Evolutionary conservation across 2,329 filamentous ascomycete species (phyloP).

Genomic region (Sporothrix variecibatus): DNA sequence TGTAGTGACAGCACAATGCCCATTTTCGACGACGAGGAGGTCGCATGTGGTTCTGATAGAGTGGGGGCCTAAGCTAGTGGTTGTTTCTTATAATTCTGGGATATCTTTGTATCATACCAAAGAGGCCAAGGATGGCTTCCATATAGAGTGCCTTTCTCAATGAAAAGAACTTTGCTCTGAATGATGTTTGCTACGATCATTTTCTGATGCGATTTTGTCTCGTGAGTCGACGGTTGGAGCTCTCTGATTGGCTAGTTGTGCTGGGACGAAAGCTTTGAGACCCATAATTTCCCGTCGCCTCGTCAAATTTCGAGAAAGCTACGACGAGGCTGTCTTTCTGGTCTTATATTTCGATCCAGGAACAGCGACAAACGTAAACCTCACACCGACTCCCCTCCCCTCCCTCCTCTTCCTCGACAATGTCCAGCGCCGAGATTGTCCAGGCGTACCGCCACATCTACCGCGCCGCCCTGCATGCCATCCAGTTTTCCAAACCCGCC

Average conservation of each 20-base stretch:
- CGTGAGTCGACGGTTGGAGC: background rate
- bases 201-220: background rate
- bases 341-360: no score
- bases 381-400: background rate
- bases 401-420: slow-evolving; percentile 23
- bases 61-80: background rate
- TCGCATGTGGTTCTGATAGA: background rate
- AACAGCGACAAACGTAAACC: background rate
- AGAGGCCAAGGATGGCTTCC: slow-evolving; percentile 4
- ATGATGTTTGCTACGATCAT: background rate
- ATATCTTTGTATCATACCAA: background rate
- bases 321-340: background rate
- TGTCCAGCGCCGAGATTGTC: slow-evolving; percentile 50
- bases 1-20: background rate
- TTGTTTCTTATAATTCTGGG: background rate
- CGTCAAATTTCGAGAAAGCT: background rate
- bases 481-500: slow-evolving; percentile 70
- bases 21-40: background rate
- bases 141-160: background rate
- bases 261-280: background rate
- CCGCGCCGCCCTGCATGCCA: slow-evolving; percentile 65
- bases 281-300: background rate
- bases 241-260: slow-evolving; percentile 1
- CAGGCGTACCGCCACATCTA: slow-evolving; percentile 72
- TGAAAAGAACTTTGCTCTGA: background rate